phyloP scores from a whole-genome alignment of 257 asterid species.

The Penstemon newberryi region DNA sequence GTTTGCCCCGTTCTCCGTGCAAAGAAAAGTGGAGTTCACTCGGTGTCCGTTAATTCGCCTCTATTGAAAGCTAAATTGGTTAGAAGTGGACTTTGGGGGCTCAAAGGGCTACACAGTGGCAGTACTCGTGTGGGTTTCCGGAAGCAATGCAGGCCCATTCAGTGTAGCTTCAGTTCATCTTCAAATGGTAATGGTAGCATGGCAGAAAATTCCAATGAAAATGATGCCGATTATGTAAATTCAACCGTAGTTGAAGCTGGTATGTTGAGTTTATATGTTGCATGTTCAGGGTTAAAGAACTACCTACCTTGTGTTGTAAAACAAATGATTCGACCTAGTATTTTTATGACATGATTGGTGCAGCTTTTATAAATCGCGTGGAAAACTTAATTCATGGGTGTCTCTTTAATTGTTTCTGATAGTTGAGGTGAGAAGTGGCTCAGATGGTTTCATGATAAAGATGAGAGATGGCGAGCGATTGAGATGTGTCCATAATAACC shows the following conservation, averaged over 20 bases:
- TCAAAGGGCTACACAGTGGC: slow-evolving; percentile 36
- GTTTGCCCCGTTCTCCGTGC: slow-evolving; percentile 66
- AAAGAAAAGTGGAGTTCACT: slow-evolving; percentile 49
- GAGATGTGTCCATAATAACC: slow-evolving; percentile 80
- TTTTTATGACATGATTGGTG: too few species aligned
- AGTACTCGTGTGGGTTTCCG: slow-evolving; percentile 31
- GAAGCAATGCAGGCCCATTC: slow-evolving; percentile 37
- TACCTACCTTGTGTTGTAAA: too few species aligned
- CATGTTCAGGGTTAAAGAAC: neutral
- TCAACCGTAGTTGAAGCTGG: slow-evolving; percentile 96
- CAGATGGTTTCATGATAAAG: slow-evolving; percentile 93
- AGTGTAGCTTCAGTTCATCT: slow-evolving; percentile 76
- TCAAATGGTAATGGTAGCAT: slow-evolving; percentile 85
- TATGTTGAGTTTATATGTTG: slow-evolving; percentile 24
- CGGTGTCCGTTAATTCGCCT: slow-evolving; percentile 44
- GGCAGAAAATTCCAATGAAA: slow-evolving; percentile 75
- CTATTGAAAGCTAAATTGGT: slow-evolving; percentile 46
- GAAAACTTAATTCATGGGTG: neutral
- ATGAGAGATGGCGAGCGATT: slow-evolving; percentile 90
- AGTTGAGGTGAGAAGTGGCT: slow-evolving; percentile 96
- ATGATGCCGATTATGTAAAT: slow-evolving; percentile 79
- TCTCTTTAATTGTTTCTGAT: slow-evolving; percentile 27
- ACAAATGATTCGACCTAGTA: too few species aligned
- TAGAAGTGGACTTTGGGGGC: slow-evolving; percentile 56
- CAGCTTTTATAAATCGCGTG: neutral